A percentile compares a stretch with the other conserved stretches of the same genome.
These are phyloP conservation scores for Wickerhamomyces ciferrii DNA, from an alignment of 805 yeast species.

Conservation along the genomic window DNA sequence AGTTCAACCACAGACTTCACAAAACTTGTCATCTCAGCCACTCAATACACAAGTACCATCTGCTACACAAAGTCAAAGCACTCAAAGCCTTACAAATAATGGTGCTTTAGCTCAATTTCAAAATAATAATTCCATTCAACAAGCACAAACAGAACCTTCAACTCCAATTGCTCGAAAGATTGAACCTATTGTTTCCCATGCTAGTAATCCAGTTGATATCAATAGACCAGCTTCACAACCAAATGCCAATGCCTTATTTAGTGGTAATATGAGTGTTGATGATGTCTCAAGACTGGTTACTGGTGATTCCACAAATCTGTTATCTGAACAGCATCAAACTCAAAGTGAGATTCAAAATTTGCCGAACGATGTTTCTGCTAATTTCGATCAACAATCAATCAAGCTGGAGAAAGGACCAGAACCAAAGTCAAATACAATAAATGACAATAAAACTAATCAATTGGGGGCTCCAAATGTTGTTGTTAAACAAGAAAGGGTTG, in stretches of 20 bases:
- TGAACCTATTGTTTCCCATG: background rate
- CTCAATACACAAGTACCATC: background rate
- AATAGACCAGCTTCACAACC: slow-evolving; percentile 1
- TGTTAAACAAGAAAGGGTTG: background rate
- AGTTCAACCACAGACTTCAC: background rate
- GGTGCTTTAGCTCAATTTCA: background rate
- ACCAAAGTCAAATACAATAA: background rate
- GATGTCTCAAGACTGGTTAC: background rate
- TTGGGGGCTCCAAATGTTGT: background rate
- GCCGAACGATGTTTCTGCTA: background rate
- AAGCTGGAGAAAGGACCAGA: background rate
- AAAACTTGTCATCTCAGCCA: background rate
- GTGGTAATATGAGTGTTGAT: background rate
- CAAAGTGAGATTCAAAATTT: background rate
- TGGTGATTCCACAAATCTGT: background rate
- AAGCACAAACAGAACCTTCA: background rate
- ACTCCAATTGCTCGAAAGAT: background rate
- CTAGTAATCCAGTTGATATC: background rate
- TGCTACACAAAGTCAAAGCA: background rate
- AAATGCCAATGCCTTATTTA: background rate
- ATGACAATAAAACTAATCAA: background rate
- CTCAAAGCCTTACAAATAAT: background rate
- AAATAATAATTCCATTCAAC: background rate
- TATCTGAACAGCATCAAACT: background rate
- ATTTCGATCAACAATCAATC: background rate